Evolutionary conservation across 352 stramenopile genomes (phyloP), one percentile per base, ranked within the genome.

Genomic region (Phytophthora boehmeriae): DNA sequence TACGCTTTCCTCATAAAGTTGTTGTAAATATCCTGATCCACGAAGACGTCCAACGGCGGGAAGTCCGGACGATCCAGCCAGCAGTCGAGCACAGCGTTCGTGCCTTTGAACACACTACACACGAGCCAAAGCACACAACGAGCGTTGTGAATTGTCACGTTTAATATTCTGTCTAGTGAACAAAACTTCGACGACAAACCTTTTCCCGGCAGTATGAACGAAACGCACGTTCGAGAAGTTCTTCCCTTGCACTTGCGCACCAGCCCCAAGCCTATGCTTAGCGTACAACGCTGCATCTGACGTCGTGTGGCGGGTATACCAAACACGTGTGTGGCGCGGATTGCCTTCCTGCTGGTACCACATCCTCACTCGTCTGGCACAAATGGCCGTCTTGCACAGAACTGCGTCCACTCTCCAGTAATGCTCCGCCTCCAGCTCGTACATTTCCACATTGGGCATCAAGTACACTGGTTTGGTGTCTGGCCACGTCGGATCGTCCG

Each of bases 391-490:
- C 53, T 83, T 86, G 52, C 75, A 85, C 19, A 89, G 50, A 43
- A 89, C 72, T 8, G 82, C 61, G 38, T 89, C 76, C 2, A 63
- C 73, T 8, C 50, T 35, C 64, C 65, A 78, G 47, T 76, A 85
- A 36, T 89, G 75, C 9, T 63, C 44, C 2, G 70, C 66, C 10
- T 64, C 28, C 1, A 87, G 66, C 54, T 86, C 77, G 54, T 83
- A 72, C 76, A 87, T 87, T 44, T 87, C 72, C 5, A 85, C 68
- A 47, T 82, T 80, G 13, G 73, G 70, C 75, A 85, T 80, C 8
- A 85, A 43, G 55, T 74, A 88, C 42, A 85, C 35, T 0, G 66
- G 69, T 34, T 84, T 86, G 8, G 22, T 62, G 27, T 35, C 46
- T 0, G 78, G 78, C 67, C 71, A 88, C 11, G 19, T 38, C n/a